Conservation (phyloP, 768 basidiomycete species). For the Lentinus tigrinus region DNA sequence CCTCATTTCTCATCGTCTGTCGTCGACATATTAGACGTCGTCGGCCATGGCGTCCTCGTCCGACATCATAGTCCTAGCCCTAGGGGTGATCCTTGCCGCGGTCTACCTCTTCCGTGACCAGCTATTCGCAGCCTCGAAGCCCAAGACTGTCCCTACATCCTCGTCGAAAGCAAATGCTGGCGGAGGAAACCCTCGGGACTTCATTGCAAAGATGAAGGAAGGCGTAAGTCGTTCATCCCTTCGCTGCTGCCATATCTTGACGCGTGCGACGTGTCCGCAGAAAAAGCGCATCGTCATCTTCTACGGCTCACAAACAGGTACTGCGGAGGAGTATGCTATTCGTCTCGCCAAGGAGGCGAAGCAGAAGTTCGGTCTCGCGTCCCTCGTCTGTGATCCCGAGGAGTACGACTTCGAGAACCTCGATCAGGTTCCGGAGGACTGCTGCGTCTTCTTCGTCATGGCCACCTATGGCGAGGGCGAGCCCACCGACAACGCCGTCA, state of each 20-base stretch:
- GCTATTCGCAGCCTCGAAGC: conserved; percentile 66
- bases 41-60: conserved; percentile 63
- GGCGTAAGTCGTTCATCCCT: conserved; percentile 56
- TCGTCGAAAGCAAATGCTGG: conserved; percentile 47
- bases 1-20: conserved; percentile 8
- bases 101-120: conserved; percentile 84
- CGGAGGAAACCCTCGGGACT: conserved; percentile 90
- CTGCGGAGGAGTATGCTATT: conserved; percentile 97
- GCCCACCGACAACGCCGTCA: conserved; percentile 96
- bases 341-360: conserved; percentile 98
- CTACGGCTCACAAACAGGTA: conserved; percentile 98
- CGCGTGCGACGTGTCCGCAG: conserved; percentile 39
- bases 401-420: conserved; percentile 98
- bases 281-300: conserved; percentile 97
- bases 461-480: conserved; percentile 99
- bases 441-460: conserved; percentile 90
- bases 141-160: conserved; percentile 50
- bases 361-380: conserved; percentile 90
- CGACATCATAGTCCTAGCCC: conserved; percentile 67
- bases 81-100: conserved; percentile 75
- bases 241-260: not conserved
- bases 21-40: not conserved
- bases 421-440: conserved; percentile 85
- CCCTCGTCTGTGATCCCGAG: conserved; percentile 96
- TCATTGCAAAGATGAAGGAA: conserved; percentile 91